Conservation (phyloP, 2,329 filamentous ascomycete species). For the Paecilomyces variotii region DNA sequence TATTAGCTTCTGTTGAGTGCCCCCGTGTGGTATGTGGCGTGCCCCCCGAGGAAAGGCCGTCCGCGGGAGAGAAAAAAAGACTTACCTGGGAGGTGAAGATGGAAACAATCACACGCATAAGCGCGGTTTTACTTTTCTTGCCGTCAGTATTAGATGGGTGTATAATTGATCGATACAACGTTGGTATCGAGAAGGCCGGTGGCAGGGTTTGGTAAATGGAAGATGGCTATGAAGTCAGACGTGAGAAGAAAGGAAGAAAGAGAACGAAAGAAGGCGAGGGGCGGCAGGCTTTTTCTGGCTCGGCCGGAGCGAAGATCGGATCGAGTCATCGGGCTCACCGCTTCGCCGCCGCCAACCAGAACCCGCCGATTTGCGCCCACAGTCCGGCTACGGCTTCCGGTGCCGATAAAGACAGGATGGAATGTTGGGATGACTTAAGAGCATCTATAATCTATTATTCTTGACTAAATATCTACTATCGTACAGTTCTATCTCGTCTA, state of each 20-base stretch:
- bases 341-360: not conserved
- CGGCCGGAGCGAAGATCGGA: not conserved
- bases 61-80: conserved; percentile 7
- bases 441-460: too few relatives aligned
- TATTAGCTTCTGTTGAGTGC: not conserved
- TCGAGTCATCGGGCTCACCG: not conserved
- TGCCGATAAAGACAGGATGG: not conserved
- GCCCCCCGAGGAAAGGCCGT: not conserved
- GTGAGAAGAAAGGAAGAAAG: conserved; percentile 4
- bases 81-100: conserved; percentile 79
- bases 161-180: not conserved
- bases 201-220: conserved; percentile 6
- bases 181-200: not conserved
- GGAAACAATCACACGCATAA: conserved; percentile 80
- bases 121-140: conserved; percentile 45
- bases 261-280: conserved; percentile 7
- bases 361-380: not conserved
- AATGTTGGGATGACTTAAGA: too few relatives aligned
- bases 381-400: not conserved
- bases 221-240: conserved; percentile 18
- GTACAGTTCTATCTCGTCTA: too few relatives aligned
- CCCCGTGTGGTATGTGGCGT: not conserved
- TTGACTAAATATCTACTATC: too few relatives aligned
- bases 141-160: conserved; percentile 22
- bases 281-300: not conserved